These are phyloP conservation scores for Fusarium metavorans DNA, from an alignment of 2,329 filamentous ascomycete species.

Conservation along the genomic window DNA sequence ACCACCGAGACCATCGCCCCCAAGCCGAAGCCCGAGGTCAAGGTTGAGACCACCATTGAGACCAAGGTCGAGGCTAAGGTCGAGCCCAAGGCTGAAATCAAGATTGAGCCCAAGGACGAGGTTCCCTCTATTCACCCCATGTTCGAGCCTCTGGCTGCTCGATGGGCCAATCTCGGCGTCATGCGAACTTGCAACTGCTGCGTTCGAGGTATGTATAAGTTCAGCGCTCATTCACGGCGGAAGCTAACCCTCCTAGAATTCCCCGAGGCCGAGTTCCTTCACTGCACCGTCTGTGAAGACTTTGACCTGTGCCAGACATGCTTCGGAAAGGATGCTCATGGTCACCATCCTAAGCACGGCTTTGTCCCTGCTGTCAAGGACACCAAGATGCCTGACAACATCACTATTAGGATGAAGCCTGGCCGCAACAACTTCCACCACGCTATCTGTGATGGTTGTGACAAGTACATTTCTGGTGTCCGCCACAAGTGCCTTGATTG, in stretches of 20 bases:
- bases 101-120: conserved; percentile 27
- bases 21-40: conserved; percentile 57
- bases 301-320: conserved; percentile 92
- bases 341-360: conserved; percentile 88
- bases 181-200: conserved; percentile 79
- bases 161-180: conserved; percentile 38
- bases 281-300: conserved; percentile 87
- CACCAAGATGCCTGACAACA: conserved; percentile 69
- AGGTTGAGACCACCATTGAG: conserved; percentile 30
- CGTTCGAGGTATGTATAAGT: conserved; percentile 54
- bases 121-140: conserved; percentile 28
- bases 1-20: conserved; percentile 83
- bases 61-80: conserved; percentile 35
- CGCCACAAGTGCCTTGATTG: conserved; percentile 98
- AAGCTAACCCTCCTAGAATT: conserved; percentile 63
- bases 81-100: conserved; percentile 10
- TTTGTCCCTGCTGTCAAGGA: conserved; percentile 78
- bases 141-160: conserved; percentile 35
- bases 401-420: conserved; percentile 77
- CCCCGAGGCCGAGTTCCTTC: conserved; percentile 83
- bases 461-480: conserved; percentile 86
- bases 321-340: conserved; percentile 81
- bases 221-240: neutral
- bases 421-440: conserved; percentile 86
- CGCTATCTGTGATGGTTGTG: conserved; percentile 94